These are phyloP conservation scores for Pythium aristosporum DNA, from an alignment of 352 stramenopile species.

Conservation along the genomic window DNA sequence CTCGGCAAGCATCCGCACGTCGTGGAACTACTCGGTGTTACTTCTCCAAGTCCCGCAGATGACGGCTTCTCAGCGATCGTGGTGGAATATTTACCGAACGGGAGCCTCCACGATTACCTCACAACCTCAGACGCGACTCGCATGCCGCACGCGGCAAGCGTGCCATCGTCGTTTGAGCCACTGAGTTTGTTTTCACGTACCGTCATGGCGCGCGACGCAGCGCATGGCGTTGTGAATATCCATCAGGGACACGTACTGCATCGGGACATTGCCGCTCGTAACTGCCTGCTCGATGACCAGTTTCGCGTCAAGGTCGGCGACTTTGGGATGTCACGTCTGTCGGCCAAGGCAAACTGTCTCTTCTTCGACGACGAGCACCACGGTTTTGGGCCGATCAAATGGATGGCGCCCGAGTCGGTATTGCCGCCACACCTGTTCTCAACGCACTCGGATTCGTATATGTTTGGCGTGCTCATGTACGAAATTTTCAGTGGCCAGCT, in stretches of 20 bases:
- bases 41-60: slow-evolving; percentile 17
- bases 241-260: slow-evolving; percentile 64
- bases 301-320: slow-evolving; percentile 75
- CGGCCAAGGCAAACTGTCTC: slow-evolving; percentile 31
- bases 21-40: slow-evolving; percentile 62
- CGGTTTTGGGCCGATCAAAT: slow-evolving; percentile 70
- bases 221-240: slow-evolving; percentile 64
- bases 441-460: slow-evolving; percentile 69
- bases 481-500: slow-evolving; percentile 66
- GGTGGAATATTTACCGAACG: slow-evolving; percentile 69
- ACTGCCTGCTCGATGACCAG: slow-evolving; percentile 61
- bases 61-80: slow-evolving; percentile 35
- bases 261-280: slow-evolving; percentile 64
- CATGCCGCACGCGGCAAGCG: neutral
- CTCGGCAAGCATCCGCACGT: slow-evolving; percentile 73
- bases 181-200: slow-evolving; percentile 58
- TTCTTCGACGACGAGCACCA: slow-evolving; percentile 57
- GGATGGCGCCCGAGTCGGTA: slow-evolving; percentile 73
- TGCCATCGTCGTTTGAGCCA: neutral
- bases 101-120: slow-evolving; percentile 55
- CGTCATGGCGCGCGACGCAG: slow-evolving; percentile 64
- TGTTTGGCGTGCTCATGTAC: slow-evolving; percentile 75
- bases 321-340: slow-evolving; percentile 60
- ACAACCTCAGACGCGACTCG: slow-evolving; percentile 13
- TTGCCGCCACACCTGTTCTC: slow-evolving; percentile 69